Percentiles rank a stretch among this genome's conserved stretches.
phyloP scores from a whole-genome alignment of 768 basidiomycete genomes.

The Rubroboletus pulcherrimus region DNA sequence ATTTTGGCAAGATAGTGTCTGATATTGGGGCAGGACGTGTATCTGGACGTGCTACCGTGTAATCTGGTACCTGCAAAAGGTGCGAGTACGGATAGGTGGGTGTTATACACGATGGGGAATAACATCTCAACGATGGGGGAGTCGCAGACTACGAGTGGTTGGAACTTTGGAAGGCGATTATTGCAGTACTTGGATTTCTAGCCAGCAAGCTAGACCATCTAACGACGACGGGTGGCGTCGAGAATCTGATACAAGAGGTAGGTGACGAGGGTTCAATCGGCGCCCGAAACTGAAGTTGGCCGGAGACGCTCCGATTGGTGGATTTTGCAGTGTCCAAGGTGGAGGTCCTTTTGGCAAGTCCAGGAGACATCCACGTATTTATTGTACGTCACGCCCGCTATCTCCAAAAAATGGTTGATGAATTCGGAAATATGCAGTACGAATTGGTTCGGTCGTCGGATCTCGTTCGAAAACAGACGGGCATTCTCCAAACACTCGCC shows the following conservation, averaged over 20 bases:
- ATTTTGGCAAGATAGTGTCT: neutral
- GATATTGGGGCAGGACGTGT: slow-evolving; percentile 42
- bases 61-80: slow-evolving; percentile 55
- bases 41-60: slow-evolving; percentile 52
- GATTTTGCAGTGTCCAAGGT: slow-evolving; percentile 48
- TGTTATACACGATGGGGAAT: neutral
- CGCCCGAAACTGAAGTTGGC: neutral
- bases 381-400: slow-evolving; percentile 44
- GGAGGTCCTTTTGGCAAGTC: slow-evolving; percentile 53
- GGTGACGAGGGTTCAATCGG: slow-evolving; percentile 8
- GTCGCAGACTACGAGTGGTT: slow-evolving; percentile 60
- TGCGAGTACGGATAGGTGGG: slow-evolving; percentile 53
- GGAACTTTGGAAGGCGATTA: slow-evolving; percentile 57
- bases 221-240: slow-evolving; percentile 49
- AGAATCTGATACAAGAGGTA: slow-evolving; percentile 54
- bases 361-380: slow-evolving; percentile 54
- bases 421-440: slow-evolving; percentile 39
- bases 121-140: neutral
- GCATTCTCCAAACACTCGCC: slow-evolving; percentile 40
- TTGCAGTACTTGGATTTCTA: slow-evolving; percentile 54
- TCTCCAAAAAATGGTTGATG: neutral
- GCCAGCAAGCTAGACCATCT: slow-evolving; percentile 51
- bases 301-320: slow-evolving; percentile 50
- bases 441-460: slow-evolving; percentile 58
- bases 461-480: slow-evolving; percentile 45